Conservation (phyloP, 2,329 filamentous ascomycete genomes). For the Grosmannia huntii region DNA sequence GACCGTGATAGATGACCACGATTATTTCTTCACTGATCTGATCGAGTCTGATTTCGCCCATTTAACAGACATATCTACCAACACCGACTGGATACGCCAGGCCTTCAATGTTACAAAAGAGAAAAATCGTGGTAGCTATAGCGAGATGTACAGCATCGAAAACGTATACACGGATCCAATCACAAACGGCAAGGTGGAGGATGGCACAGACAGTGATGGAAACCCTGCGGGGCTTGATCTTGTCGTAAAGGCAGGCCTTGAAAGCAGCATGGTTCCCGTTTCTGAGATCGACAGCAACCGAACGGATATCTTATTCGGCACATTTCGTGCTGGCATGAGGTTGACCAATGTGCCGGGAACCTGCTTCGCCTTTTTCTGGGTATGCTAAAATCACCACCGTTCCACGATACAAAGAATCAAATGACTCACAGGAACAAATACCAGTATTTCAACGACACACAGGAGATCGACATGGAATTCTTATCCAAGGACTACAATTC, state of each 20-base stretch:
- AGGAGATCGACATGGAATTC: slow-evolving; percentile 74
- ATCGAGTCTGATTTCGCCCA: slow-evolving; percentile 62
- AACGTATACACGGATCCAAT: slow-evolving; percentile 38
- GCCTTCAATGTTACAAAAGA: slow-evolving; percentile 50
- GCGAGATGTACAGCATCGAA: slow-evolving; percentile 44
- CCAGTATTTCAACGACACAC: slow-evolving; percentile 65
- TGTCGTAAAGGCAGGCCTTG: slow-evolving; percentile 32
- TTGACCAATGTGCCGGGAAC: slow-evolving; percentile 49
- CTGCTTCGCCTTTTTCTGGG: slow-evolving; percentile 72
- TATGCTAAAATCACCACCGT: slow-evolving; percentile 17
- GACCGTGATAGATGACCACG: slow-evolving; percentile 26
- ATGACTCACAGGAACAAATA: neutral
- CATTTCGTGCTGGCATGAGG: slow-evolving; percentile 56
- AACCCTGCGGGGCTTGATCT: slow-evolving; percentile 42
- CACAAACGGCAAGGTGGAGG: slow-evolving; percentile 29
- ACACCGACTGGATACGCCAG: slow-evolving; percentile 53
- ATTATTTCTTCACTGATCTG: slow-evolving; percentile 51
- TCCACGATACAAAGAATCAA: neutral
- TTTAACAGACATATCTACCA: slow-evolving; percentile 30
- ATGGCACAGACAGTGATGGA: slow-evolving; percentile 29
- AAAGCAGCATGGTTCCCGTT: slow-evolving; percentile 41
- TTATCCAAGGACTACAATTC: slow-evolving; percentile 51
- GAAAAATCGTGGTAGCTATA: slow-evolving; percentile 49
- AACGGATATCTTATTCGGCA: slow-evolving; percentile 55
- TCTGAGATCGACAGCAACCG: slow-evolving; percentile 52